Evolutionary conservation across 108 stramenopile species (phyloP).

Genomic region (Bacterosira constricta): DNA sequence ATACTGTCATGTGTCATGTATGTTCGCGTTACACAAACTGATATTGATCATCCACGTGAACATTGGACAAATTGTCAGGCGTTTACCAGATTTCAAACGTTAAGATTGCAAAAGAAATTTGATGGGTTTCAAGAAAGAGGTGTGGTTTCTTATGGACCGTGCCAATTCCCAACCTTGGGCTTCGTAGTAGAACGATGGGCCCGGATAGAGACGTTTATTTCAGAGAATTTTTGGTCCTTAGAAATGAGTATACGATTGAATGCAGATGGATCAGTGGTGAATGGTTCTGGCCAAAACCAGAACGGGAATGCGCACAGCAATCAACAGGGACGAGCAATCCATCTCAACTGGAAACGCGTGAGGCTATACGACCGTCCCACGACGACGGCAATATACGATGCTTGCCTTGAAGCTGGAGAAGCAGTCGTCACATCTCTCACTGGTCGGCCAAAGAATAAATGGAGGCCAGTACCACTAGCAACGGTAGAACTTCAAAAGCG

Average conservation of each 20-base stretch:
- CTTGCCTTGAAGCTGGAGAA: slow-evolving; percentile 82
- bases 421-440: slow-evolving; percentile 77
- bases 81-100: slow-evolving; percentile 98
- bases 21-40: too few relatives aligned
- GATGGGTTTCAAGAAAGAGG: slow-evolving; percentile 57
- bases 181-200: slow-evolving; percentile 99
- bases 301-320: slow-evolving; percentile 20
- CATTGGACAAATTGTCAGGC: slow-evolving; percentile 50
- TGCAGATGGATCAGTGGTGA: slow-evolving; percentile 42
- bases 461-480: slow-evolving; percentile 92
- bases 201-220: slow-evolving; percentile 89
- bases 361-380: slow-evolving; percentile 88
- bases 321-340: slow-evolving; percentile 47
- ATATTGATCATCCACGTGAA: too few relatives aligned
- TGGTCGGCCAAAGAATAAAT: slow-evolving; percentile 85
- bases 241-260: slow-evolving; percentile 65
- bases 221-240: slow-evolving; percentile 95
- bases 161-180: slow-evolving; percentile 99
- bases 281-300: slow-evolving; percentile 18
- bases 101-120: slow-evolving; percentile 91
- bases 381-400: slow-evolving; percentile 78
- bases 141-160: slow-evolving; percentile 95
- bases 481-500: slow-evolving; percentile 98
- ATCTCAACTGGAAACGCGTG: slow-evolving; percentile 87
- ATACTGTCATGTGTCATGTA: too few relatives aligned